Evolutionary conservation across 768 basidiomycete species (phyloP).

Genomic region (Suillus paluster): DNA sequence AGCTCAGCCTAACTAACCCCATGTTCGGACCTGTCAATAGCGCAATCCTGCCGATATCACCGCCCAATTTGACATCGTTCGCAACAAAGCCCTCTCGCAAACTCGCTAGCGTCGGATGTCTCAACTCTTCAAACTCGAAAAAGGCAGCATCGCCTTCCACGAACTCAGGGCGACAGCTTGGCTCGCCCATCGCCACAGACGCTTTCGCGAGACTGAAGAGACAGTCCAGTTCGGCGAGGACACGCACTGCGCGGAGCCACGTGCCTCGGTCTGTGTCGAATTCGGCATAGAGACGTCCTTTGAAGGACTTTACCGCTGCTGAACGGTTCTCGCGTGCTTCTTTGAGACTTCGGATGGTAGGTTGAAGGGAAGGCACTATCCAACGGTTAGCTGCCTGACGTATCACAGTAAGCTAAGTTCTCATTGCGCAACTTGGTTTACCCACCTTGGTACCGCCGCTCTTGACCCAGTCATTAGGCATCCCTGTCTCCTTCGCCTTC

Average conservation of each 20-base stretch:
- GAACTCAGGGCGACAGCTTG: conserved; percentile 90
- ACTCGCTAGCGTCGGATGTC: conserved; percentile 82
- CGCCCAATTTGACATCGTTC: conserved; percentile 89
- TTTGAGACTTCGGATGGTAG: conserved; percentile 80
- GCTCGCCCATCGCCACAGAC: conserved; percentile 89
- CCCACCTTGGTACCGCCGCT: conserved; percentile 76
- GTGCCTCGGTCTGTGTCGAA: conserved; percentile 80
- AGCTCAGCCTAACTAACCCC: conserved; percentile 58
- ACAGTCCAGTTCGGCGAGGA: conserved; percentile 96
- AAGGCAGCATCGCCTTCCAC: conserved; percentile 80
- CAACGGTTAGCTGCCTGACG: conserved; percentile 74
- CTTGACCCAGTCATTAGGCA: conserved; percentile 89
- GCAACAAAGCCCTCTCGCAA: conserved; percentile 86
- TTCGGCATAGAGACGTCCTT: conserved; percentile 74
- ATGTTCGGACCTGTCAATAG: conserved; percentile 90
- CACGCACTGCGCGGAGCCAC: conserved; percentile 84
- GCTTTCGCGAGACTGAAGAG: conserved; percentile 90
- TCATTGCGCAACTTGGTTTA: not conserved
- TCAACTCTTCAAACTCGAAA: conserved; percentile 85
- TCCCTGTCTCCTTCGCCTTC: conserved; percentile 55
- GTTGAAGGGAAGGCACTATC: conserved; percentile 71
- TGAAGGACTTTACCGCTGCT: conserved; percentile 82
- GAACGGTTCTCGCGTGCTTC: conserved; percentile 92
- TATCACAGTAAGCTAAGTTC: not conserved
- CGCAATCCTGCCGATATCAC: conserved; percentile 72